A percentile compares a stretch with the other conserved stretches of the same genome.
Conservation (phyloP, 257 asterid genomes). For the Solanum phureja region DNA sequence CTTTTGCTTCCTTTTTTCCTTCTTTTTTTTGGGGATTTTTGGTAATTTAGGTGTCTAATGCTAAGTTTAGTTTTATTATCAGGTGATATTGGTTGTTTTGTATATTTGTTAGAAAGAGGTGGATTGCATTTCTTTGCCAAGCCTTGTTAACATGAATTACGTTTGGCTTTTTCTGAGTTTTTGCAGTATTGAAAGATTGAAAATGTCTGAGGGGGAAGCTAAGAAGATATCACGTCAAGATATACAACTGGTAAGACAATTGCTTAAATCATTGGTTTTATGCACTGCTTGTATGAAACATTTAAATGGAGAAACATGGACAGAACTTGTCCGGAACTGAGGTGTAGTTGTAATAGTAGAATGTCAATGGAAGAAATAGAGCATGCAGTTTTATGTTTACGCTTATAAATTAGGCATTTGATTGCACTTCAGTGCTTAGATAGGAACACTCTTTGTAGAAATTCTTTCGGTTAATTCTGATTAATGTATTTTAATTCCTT, state of each 20-base stretch:
- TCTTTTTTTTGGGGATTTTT: not conserved
- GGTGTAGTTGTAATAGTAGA: not conserved
- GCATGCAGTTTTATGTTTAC: not conserved
- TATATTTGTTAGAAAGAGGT: not conserved
- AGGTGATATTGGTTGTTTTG: not conserved
- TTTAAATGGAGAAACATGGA: not conserved
- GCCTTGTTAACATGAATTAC: not conserved
- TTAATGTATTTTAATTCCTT: not conserved
- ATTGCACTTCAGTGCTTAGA: not conserved
- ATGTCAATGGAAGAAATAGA: not conserved
- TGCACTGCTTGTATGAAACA: not conserved
- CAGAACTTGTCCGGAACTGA: not conserved
- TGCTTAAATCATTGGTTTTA: not conserved
- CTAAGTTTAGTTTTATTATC: not conserved
- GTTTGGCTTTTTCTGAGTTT: not conserved
- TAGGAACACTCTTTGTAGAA: not conserved
- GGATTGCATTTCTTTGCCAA: not conserved
- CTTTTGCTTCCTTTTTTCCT: not conserved
- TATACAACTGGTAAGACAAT: slow-evolving; percentile 62
- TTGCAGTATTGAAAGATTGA: not conserved
- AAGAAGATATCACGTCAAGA: slow-evolving; percentile 56
- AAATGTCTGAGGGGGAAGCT: slow-evolving; percentile 58
- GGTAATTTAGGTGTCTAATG: not conserved
- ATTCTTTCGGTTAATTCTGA: not conserved
- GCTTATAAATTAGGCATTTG: not conserved